These are phyloP conservation scores for Emmonsia crescens DNA, from an alignment of 2,329 filamentous ascomycete species.

Conservation along the genomic window DNA sequence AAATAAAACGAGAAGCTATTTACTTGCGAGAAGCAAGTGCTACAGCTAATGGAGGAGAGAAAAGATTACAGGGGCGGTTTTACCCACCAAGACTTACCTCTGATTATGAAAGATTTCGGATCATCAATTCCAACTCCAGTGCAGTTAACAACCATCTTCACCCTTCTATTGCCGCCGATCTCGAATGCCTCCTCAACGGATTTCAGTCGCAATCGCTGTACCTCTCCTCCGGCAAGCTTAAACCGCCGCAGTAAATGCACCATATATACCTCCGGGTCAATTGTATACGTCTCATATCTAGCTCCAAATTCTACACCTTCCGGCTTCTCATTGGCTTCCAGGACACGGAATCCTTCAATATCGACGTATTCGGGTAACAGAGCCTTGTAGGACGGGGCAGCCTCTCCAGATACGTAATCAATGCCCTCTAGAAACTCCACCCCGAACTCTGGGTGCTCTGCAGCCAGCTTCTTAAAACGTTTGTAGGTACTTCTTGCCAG, in stretches of 20 bases:
- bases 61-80: background rate
- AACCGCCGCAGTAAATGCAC: slow-evolving; percentile 32
- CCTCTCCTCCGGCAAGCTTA: slow-evolving; percentile 27
- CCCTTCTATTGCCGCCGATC: slow-evolving; percentile 18
- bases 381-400: slow-evolving; percentile 18
- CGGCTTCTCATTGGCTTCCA: slow-evolving; percentile 23
- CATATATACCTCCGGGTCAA: slow-evolving; percentile 37
- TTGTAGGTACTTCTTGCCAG: slow-evolving; percentile 31
- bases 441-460: slow-evolving; percentile 26
- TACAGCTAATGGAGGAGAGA: background rate
- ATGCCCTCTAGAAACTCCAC: slow-evolving; percentile 29
- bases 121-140: slow-evolving; percentile 36
- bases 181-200: slow-evolving; percentile 28
- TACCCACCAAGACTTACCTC: slow-evolving; percentile 20
- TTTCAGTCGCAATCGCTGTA: slow-evolving; percentile 14
- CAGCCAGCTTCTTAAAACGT: slow-evolving; percentile 27
- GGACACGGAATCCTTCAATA: slow-evolving; percentile 25
- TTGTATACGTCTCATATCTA: slow-evolving; percentile 30
- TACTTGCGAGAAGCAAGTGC: background rate
- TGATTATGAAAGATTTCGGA: slow-evolving; percentile 33
- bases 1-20: background rate
- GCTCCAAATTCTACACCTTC: slow-evolving; percentile 31
- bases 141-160: slow-evolving; percentile 35
- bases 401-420: slow-evolving; percentile 28
- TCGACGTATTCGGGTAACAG: slow-evolving; percentile 27